Conservation (phyloP, 2,329 filamentous ascomycete species). For the Ophiocordyceps robertsii region DNA sequence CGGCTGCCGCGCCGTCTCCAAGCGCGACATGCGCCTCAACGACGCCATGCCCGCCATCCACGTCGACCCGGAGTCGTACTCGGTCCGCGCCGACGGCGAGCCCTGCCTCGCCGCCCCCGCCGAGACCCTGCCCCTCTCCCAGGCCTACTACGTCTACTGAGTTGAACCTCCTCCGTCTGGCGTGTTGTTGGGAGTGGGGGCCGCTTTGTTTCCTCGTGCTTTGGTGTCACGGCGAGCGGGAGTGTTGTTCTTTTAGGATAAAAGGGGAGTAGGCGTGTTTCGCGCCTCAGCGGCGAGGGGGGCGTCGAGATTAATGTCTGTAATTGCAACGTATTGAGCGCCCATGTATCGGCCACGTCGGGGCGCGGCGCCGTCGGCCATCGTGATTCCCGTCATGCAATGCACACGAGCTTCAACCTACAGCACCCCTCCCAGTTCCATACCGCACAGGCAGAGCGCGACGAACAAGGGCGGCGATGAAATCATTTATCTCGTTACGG, state of each 20-base stretch:
- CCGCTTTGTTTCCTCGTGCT: background rate
- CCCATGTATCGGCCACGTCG: too few relatives aligned
- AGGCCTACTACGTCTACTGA: constrained; percentile 65
- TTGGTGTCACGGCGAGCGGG: too few relatives aligned
- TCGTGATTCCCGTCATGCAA: too few relatives aligned
- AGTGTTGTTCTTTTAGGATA: too few relatives aligned
- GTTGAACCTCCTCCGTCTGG: background rate
- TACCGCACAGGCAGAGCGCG: too few relatives aligned
- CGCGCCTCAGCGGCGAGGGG: too few relatives aligned
- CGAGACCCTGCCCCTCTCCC: constrained; percentile 57
- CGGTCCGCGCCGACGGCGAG: constrained; percentile 71
- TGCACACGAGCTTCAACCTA: too few relatives aligned
- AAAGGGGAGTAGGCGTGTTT: too few relatives aligned
- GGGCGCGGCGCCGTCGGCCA: too few relatives aligned
- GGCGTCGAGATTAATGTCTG: too few relatives aligned
- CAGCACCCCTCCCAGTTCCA: too few relatives aligned
- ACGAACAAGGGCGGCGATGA: background rate
- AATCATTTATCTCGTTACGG: constrained; percentile 18
- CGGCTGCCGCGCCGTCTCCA: constrained; percentile 60
- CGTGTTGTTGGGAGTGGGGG: background rate
- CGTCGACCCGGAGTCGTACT: constrained; percentile 85
- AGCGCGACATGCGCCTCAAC: constrained; percentile 87
- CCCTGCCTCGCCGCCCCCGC: constrained; percentile 63
- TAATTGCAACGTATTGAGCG: too few relatives aligned
- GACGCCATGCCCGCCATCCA: constrained; percentile 72